These are phyloP conservation scores for Bisporella sp. DNA, from an alignment of 2,329 filamentous ascomycete genomes.

Conservation along the genomic window DNA sequence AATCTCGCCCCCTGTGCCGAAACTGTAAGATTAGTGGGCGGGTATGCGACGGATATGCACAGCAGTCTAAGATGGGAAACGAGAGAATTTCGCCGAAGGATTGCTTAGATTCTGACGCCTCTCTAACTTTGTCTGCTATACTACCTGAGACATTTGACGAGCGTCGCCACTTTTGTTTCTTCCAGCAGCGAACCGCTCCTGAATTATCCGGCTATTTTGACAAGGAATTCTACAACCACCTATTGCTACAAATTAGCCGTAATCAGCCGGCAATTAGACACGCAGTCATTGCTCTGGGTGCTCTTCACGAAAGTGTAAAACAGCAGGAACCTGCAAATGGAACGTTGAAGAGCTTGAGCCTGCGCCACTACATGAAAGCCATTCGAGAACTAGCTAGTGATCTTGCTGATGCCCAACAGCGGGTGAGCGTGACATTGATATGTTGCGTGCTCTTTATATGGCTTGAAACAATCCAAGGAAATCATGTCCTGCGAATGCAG, in stretches of 20 bases:
- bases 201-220: background rate
- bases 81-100: background rate
- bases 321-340: background rate
- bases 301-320: background rate
- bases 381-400: background rate
- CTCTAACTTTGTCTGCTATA: background rate
- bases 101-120: background rate
- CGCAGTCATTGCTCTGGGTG: constrained; percentile 3
- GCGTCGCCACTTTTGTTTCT: background rate
- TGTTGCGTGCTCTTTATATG: background rate
- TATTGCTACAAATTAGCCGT: constrained; percentile 54
- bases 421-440: background rate
- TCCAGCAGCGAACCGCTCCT: background rate
- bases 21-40: background rate
- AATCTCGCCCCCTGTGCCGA: background rate
- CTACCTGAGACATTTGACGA: background rate
- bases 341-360: too few species aligned
- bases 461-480: background rate
- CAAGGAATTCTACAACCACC: constrained; percentile 47
- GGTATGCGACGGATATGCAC: background rate
- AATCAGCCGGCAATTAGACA: constrained; percentile 16
- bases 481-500: background rate
- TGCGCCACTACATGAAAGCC: background rate
- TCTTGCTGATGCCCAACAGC: background rate
- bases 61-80: background rate